A percentile compares a stretch with the other conserved stretches of the same genome.
These are phyloP conservation scores for Xylariaceae sp. DNA, from an alignment of 2,329 filamentous ascomycete genomes.

Conservation along the genomic window DNA sequence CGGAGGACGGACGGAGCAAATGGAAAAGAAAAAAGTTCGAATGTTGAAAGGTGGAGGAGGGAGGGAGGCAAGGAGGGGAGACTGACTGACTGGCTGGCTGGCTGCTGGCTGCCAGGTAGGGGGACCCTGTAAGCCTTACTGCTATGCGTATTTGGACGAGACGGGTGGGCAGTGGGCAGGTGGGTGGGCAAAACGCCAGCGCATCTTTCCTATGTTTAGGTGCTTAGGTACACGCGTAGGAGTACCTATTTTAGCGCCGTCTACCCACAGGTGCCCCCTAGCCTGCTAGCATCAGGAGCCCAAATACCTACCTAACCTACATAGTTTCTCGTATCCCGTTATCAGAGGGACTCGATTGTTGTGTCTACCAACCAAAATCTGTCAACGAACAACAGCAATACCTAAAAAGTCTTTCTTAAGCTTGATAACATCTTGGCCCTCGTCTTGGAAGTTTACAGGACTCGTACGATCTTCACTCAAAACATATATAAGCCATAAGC, in stretches of 20 bases:
- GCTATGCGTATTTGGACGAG: no score
- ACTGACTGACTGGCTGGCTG: no score
- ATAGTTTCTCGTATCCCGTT: background rate
- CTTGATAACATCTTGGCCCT: background rate
- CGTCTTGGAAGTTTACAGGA: background rate
- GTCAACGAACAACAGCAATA: background rate
- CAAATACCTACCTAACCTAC: background rate
- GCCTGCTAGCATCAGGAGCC: background rate
- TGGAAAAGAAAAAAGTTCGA: background rate
- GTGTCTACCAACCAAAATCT: background rate
- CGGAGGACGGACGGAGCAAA: background rate
- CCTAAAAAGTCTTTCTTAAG: background rate
- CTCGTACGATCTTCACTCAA: background rate
- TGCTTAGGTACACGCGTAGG: no score
- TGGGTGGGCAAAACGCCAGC: background rate
- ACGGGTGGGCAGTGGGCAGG: no score
- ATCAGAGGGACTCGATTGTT: background rate
- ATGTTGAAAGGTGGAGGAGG: no score
- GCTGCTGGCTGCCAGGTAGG: background rate
- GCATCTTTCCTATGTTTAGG: background rate
- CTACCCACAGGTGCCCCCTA: background rate
- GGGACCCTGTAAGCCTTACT: constrained; percentile 26
- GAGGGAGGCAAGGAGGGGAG: no score
- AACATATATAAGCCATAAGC: no score
- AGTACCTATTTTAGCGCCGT: background rate